These are phyloP conservation scores for Detonula confervacea DNA, from an alignment of 352 stramenopile genomes.

Conservation along the genomic window DNA sequence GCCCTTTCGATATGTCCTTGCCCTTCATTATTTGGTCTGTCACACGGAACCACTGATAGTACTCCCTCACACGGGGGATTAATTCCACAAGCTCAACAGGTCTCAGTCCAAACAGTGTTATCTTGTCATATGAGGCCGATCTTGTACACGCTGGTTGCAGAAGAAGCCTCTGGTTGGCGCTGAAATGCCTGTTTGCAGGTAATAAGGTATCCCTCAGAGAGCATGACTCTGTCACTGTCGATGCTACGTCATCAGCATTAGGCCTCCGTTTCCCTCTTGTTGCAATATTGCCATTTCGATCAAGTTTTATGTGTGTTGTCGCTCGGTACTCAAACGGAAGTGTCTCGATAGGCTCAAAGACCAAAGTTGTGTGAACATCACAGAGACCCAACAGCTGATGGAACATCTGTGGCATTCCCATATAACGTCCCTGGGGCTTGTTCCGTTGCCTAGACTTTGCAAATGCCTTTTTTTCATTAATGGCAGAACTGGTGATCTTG, in stretches of 20 bases:
- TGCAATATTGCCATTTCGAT: background rate
- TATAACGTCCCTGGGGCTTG: slow-evolving; percentile 9
- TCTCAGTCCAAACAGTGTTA: slow-evolving; percentile 32
- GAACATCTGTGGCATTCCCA: slow-evolving; percentile 20
- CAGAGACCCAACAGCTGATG: slow-evolving; percentile 13
- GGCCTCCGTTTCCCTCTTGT: background rate
- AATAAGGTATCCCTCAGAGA: background rate
- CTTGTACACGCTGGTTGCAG: background rate
- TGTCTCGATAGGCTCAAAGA: slow-evolving; percentile 7
- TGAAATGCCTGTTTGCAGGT: background rate
- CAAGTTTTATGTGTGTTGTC: slow-evolving; percentile 2
- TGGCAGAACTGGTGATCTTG: slow-evolving; percentile 31
- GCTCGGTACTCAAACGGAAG: slow-evolving; percentile 10
- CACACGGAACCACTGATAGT: slow-evolving; percentile 17
- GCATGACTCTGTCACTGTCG: background rate
- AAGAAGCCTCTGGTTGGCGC: background rate
- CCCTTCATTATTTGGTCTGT: background rate
- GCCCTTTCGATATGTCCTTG: background rate
- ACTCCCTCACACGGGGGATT: background rate
- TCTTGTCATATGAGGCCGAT: background rate
- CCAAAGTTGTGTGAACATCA: slow-evolving; percentile 28
- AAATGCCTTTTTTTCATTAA: slow-evolving; percentile 33
- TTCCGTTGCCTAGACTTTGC: slow-evolving; percentile 13
- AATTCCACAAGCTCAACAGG: background rate
- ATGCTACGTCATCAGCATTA: background rate